A percentile compares a stretch with the other conserved stretches of the same genome.
These are phyloP conservation scores for Aureobasidium vineae DNA, from an alignment of 2,329 filamentous ascomycete species.

Conservation along the genomic window DNA sequence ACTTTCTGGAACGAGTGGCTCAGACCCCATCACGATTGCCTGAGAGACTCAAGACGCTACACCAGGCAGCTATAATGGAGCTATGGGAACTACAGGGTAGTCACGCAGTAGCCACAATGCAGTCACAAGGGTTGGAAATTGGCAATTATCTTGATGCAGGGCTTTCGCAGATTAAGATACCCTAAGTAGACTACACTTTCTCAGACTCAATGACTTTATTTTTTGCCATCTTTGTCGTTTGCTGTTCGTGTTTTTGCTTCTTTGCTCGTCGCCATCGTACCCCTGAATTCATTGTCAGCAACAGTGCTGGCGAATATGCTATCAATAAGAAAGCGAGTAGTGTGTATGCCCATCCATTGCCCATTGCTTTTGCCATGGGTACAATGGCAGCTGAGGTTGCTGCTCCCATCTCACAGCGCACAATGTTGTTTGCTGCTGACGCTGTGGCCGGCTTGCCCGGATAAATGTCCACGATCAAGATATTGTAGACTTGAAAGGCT, in stretches of 20 bases:
- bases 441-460: conserved; percentile 44
- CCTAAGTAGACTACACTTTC: background rate
- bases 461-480: conserved; percentile 50
- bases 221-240: background rate
- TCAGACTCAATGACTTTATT: background rate
- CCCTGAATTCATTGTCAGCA: conserved; percentile 33
- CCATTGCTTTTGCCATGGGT: conserved; percentile 43
- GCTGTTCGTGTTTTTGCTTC: conserved; percentile 30
- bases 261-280: conserved; percentile 35
- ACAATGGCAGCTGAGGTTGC: conserved; percentile 43
- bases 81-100: no score
- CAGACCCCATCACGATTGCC: no score
- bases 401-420: conserved; percentile 47
- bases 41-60: no score
- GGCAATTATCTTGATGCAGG: background rate
- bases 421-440: conserved; percentile 47
- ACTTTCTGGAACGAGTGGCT: background rate
- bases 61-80: no score
- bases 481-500: conserved; percentile 47
- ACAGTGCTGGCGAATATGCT: conserved; percentile 28
- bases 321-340: conserved; percentile 36
- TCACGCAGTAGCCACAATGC: background rate
- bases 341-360: conserved; percentile 46
- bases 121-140: background rate
- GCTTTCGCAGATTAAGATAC: background rate